Base-by-base conservation (phyloP, 805 yeast genomes). In the Kluyveromyces siamensis region DNA sequence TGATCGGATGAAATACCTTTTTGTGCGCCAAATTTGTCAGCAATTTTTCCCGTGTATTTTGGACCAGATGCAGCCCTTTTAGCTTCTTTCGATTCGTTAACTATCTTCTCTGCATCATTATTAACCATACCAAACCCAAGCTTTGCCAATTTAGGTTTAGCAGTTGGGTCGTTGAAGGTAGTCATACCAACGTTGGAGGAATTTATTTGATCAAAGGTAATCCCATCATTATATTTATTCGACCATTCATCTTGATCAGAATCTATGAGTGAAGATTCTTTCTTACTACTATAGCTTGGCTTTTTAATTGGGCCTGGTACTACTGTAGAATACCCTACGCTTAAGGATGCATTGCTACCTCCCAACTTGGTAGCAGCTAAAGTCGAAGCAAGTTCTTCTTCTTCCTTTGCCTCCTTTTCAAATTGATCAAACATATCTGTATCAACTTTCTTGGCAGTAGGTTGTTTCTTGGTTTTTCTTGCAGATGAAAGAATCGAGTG, bases 1-100 rank as follows among this genome's bases (percentile, higher is more conserved):
- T 90, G 95, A 68, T 93, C 98, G 1, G 97, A 90, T 0, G 98
- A 93, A 54, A 93, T 93, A 44, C 90, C 96, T 75, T 87, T 91
- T 65, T 90, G 96, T 39, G 71, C 72, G 49, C 97, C 97, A 63
- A 77, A 93, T 70, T 88, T 87, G 60, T 72, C 74, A 37, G 79
- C 80, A 30, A 85, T 85, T 55, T 82, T 83, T 37, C 93, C 93
- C 1, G 88, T 80, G 63, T 84, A 84, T 56, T 75, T 74, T 48
- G 77, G 79, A 41, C 79, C 82, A 37, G 77, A 68, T 27, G 79
- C 78, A 40, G 75, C 72, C 53, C 60, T 60, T 38, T 53, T 60
- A 50, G 65, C 52, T 45, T 63, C 67, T 52, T 70, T 69, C 37
- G 65, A 68, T 53, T 70, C 59, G 51, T 72, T 66, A 9, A 74